Conservation (phyloP, 2,329 filamentous ascomycete genomes). For the Colletotrichum somersetense region DNA sequence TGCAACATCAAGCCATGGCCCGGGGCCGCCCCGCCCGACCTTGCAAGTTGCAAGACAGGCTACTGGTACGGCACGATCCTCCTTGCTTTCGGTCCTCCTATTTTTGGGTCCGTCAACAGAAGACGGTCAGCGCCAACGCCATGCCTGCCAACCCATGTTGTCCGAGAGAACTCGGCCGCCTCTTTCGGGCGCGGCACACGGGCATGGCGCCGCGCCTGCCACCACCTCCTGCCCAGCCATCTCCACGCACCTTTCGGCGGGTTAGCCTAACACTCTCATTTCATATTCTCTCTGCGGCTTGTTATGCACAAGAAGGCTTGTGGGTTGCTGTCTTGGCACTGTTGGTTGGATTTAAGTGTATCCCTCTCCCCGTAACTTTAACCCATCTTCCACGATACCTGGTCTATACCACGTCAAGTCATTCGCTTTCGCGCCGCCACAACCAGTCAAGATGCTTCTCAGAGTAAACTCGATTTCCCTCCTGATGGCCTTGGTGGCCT, state of each 20-base stretch:
- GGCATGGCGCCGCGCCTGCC: constrained; percentile 25
- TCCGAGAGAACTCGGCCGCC: constrained; percentile 29
- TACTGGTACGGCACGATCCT: constrained; percentile 7
- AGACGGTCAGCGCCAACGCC: not conserved
- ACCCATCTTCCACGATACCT: not conserved
- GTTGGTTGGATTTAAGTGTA: constrained; percentile 32
- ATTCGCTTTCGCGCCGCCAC: constrained; percentile 14
- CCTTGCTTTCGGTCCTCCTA: constrained; percentile 33
- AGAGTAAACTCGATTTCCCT: constrained; percentile 40
- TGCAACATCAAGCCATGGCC: constrained; percentile 27
- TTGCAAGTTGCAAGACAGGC: constrained; percentile 24
- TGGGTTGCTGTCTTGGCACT: constrained; percentile 13
- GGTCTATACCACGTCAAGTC: constrained; percentile 9
- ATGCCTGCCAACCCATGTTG: constrained; percentile 18
- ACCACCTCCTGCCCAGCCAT: constrained; percentile 24
- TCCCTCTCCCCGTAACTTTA: not conserved
- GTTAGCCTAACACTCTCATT: constrained; percentile 22
- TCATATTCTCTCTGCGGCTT: constrained; percentile 27
- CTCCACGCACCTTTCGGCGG: constrained; percentile 21
- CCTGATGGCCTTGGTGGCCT: constrained; percentile 33
- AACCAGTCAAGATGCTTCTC: constrained; percentile 39
- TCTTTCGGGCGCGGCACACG: constrained; percentile 28
- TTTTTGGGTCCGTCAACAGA: constrained; percentile 5
- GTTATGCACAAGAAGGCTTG: not conserved
- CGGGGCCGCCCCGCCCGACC: not conserved